These are phyloP conservation scores for Mucor ambiguus DNA, from an alignment of 371 early-diverging fungal genomes.

Conservation along the genomic window DNA sequence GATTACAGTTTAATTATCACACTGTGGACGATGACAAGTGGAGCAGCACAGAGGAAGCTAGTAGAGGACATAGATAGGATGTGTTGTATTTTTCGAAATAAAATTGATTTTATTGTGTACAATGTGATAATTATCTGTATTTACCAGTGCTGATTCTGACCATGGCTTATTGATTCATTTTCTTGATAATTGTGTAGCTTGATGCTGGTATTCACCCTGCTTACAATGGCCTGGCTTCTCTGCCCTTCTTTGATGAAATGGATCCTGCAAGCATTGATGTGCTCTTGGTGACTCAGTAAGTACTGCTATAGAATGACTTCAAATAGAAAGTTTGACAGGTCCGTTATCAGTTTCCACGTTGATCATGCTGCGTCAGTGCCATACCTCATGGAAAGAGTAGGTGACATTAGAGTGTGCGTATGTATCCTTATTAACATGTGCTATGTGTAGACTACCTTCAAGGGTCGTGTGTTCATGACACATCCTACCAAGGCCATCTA, in stretches of 20 bases:
- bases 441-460: constrained; percentile 84
- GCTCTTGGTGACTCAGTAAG: constrained; percentile 94
- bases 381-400: constrained; percentile 96
- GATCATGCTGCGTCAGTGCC: constrained; percentile 99
- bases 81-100: constrained; percentile 4
- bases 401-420: background rate
- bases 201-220: constrained; percentile 99
- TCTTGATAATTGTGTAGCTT: constrained; percentile 57
- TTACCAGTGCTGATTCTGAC: background rate
- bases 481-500: constrained; percentile 99
- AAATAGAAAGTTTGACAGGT: background rate
- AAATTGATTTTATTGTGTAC: constrained; percentile 8
- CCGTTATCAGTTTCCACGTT: constrained; percentile 88
- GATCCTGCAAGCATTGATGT: constrained; percentile 95
- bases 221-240: constrained; percentile 92
- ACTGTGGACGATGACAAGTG: background rate
- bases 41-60: background rate
- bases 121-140: constrained; percentile 15
- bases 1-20: background rate
- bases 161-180: constrained; percentile 13
- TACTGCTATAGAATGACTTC: background rate
- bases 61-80: background rate
- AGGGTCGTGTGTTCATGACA: constrained; percentile 99
- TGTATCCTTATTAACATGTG: background rate
- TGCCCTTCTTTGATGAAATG: constrained; percentile 99